phyloP scores from a whole-genome alignment of 768 basidiomycete genomes.

The Termitomyces sp. region DNA sequence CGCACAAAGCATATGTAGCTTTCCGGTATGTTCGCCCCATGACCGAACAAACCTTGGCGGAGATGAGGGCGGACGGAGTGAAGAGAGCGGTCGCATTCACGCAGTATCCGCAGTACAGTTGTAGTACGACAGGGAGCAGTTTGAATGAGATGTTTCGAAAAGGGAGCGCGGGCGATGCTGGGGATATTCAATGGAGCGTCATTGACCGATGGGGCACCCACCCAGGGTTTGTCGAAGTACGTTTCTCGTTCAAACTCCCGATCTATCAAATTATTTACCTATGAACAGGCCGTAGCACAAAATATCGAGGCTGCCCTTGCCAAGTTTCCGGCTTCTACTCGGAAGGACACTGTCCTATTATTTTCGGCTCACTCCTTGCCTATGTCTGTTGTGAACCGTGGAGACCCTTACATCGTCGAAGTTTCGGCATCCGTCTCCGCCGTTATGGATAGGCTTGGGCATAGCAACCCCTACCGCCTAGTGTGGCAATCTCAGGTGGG shows the following conservation, averaged over 20 bases:
- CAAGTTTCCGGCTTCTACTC: conserved; percentile 67
- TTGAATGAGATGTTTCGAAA: conserved; percentile 84
- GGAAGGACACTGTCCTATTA: conserved; percentile 74
- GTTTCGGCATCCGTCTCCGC: conserved; percentile 91
- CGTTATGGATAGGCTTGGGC: conserved; percentile 82
- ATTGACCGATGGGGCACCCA: conserved; percentile 98
- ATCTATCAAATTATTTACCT: conserved; percentile 3
- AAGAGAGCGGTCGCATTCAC: conserved; percentile 92
- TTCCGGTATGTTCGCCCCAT: conserved; percentile 92
- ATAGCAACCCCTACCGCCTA: conserved; percentile 83
- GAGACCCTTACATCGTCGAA: conserved; percentile 94
- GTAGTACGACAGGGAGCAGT: conserved; percentile 96
- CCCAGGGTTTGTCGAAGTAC: conserved; percentile 88
- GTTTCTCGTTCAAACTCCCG: conserved; percentile 15
- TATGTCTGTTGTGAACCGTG: conserved; percentile 97
- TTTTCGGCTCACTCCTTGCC: conserved; percentile 98
- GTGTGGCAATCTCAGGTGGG: conserved; percentile 99
- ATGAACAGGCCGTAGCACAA: conserved; percentile 76
- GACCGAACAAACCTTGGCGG: conserved; percentile 73
- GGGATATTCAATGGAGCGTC: conserved; percentile 88
- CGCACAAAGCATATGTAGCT: conserved; percentile 93
- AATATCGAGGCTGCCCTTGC: conserved; percentile 79
- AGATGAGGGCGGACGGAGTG: conserved; percentile 89
- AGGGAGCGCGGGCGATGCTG: conserved; percentile 55
- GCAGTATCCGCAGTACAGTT: conserved; percentile 98